These are phyloP conservation scores for Aegilops speltoides DNA, from an alignment of 176 grass and related monocot species.

Conservation along the genomic window DNA sequence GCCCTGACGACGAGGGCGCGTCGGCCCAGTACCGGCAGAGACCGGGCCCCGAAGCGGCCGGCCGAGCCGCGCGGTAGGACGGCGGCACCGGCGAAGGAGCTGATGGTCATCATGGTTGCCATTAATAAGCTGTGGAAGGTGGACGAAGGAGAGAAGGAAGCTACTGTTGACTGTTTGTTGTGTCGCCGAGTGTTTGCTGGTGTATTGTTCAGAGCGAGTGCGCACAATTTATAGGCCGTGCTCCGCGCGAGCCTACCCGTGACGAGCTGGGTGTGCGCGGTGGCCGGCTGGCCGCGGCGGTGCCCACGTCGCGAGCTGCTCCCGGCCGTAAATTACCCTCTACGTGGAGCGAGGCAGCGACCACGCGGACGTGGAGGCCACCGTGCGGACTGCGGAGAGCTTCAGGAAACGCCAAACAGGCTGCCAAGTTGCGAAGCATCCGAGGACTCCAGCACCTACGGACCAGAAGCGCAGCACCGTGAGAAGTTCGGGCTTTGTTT, in stretches of 20 bases:
- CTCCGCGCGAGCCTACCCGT: background rate
- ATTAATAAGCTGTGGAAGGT: too few relatives aligned
- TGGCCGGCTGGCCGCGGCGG: slow-evolving; percentile 1
- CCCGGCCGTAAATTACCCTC: background rate
- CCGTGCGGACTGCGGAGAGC: background rate
- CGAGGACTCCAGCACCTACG: too few relatives aligned
- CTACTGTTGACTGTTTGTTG: background rate
- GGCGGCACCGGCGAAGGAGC: too few relatives aligned
- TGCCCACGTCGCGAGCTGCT: background rate
- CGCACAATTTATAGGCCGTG: background rate
- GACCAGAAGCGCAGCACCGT: too few relatives aligned
- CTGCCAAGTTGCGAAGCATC: too few relatives aligned
- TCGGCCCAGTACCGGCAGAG: too few relatives aligned
- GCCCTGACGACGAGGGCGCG: too few relatives aligned
- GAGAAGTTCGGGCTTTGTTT: too few relatives aligned
- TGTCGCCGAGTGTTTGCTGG: background rate
- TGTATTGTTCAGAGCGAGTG: background rate
- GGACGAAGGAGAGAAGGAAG: too few relatives aligned
- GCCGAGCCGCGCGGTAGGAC: too few relatives aligned
- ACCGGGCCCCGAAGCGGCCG: too few relatives aligned
- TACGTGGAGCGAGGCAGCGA: background rate
- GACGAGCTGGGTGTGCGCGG: background rate
- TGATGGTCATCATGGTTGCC: too few relatives aligned
- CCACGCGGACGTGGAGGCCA: background rate
- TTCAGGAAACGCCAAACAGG: background rate